Base-by-base conservation (phyloP, 148 eudicot genomes). In the Camellia granthamiana region DNA sequence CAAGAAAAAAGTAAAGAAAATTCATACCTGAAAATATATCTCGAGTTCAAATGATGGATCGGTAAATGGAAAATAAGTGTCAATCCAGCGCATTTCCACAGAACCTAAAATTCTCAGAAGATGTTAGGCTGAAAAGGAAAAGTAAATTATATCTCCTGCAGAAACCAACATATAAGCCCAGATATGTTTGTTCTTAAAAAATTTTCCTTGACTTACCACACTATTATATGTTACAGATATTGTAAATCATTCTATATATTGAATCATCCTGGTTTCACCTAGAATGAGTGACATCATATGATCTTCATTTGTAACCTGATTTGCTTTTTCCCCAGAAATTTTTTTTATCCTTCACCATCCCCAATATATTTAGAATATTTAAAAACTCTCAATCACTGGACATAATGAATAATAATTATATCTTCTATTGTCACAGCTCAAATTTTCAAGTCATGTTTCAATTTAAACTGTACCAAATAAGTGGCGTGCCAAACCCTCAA, bases 11-110 rank as follows among this genome's bases (percentile, higher is more conserved):
- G 60, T 54, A 76, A 64, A 60, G 56, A 38, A 54, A 75, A 67
- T 12, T 42, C 2, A 42, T 86, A 96, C 99, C 98, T 96, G 97
- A 81, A 96, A 97, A 81, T 84, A 94, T 86, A 97, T 97, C 85
- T 97, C 98, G 72, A 97, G 93, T 82, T 96, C 99, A 86, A 89
- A 96, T 83, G 99, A 96, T 5, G 98, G 99, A 79, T 84, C 84
- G 11, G 99, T 96, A 83, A 96, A 96, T 41, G 99, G 99, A 88
- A 96, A 96, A 71, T 96, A 96, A 74, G 99, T 90, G 85, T 97
- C 98, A 79, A 97, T 85, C 99, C 99, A 97, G 64, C 98, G 98
- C 99, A 94, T 97, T 86, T 92, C 99, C 70, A 97, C 98, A 69
- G 90, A 87, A 87, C 99, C 99, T 97, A 85, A 78, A 76, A 52